A percentile compares a stretch with the other conserved stretches of the same genome.
phyloP scores from a whole-genome alignment of 768 basidiomycete genomes.

The Pleurotus tuber-regium region DNA sequence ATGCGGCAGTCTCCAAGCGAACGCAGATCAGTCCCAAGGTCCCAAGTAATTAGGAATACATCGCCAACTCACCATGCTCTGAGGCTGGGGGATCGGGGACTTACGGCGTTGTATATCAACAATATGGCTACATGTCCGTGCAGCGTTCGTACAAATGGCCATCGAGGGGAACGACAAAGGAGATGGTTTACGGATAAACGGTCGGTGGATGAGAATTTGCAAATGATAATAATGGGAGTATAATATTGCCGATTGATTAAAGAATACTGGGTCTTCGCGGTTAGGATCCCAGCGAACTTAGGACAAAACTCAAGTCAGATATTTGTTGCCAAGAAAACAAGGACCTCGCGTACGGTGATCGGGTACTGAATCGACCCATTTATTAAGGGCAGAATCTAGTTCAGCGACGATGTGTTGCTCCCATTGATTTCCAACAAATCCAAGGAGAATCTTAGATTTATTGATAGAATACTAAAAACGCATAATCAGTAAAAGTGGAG shows the following conservation, averaged over 20 bases:
- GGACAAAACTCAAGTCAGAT: neutral
- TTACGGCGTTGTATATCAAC: slow-evolving; percentile 55
- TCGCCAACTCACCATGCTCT: slow-evolving; percentile 31
- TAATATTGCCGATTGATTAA: slow-evolving; percentile 63
- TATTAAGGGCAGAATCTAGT: slow-evolving; percentile 68
- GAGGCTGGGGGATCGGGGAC: slow-evolving; percentile 27
- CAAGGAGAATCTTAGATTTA: slow-evolving; percentile 52
- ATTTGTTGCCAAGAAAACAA: neutral
- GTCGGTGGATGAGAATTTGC: slow-evolving; percentile 75
- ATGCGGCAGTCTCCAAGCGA: slow-evolving; percentile 29
- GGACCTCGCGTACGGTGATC: slow-evolving; percentile 43
- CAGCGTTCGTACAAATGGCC: slow-evolving; percentile 77
- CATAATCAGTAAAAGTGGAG: too few species aligned
- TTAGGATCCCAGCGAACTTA: slow-evolving; percentile 55
- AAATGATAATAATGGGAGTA: slow-evolving; percentile 51
- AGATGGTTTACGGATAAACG: slow-evolving; percentile 60
- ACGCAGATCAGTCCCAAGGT: slow-evolving; percentile 9
- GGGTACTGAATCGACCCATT: slow-evolving; percentile 68
- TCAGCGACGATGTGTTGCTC: slow-evolving; percentile 67
- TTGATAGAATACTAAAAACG: slow-evolving; percentile 78
- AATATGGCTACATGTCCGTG: slow-evolving; percentile 79
- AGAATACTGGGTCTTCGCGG: slow-evolving; percentile 39
- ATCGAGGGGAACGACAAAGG: slow-evolving; percentile 59
- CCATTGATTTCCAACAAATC: slow-evolving; percentile 49
- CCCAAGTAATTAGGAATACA: slow-evolving; percentile 3